phyloP scores from a whole-genome alignment of 805 yeast genomes.

The Wickerhamiella siamensis region DNA sequence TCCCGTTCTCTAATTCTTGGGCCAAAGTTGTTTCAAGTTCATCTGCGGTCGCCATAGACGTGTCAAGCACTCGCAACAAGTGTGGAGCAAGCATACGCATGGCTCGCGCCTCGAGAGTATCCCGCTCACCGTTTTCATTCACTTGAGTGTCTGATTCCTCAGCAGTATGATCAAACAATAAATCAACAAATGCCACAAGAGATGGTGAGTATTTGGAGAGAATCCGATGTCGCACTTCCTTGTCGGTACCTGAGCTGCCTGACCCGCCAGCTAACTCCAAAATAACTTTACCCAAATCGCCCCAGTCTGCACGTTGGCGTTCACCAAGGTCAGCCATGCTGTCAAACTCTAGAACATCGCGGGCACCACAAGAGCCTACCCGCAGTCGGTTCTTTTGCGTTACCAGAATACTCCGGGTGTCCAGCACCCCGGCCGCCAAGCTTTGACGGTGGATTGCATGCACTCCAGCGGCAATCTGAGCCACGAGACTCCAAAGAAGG shows the following conservation, averaged over 20 bases:
- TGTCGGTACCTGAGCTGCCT: constrained; percentile 1
- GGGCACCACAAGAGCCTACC: constrained; percentile 54
- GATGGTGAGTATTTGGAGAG: constrained; percentile 13
- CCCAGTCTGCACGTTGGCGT: constrained; percentile 42
- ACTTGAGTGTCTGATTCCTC: constrained; percentile 9
- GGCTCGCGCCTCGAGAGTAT: constrained; percentile 6
- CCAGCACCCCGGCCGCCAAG: constrained; percentile 44
- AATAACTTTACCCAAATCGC: constrained; percentile 44
- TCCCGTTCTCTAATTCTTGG: constrained; percentile 73
- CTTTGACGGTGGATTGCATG: constrained; percentile 50
- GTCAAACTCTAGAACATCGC: constrained; percentile 40
- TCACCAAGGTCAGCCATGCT: constrained; percentile 16
- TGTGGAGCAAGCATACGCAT: constrained; percentile 17
- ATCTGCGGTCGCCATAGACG: constrained; percentile 18
- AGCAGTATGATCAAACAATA: neutral
- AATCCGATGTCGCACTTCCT: constrained; percentile 2
- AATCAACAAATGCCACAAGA: constrained; percentile 14
- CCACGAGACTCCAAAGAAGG: constrained; percentile 57
- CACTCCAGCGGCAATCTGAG: constrained; percentile 62
- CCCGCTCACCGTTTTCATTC: constrained; percentile 9
- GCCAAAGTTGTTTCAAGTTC: constrained; percentile 30
- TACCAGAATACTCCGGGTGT: constrained; percentile 55
- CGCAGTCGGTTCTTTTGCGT: constrained; percentile 61
- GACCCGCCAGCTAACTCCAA: constrained; percentile 33
- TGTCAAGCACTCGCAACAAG: constrained; percentile 15